Conservation (phyloP, 148 eudicot genomes). For the Linanthus parryae region DNA sequence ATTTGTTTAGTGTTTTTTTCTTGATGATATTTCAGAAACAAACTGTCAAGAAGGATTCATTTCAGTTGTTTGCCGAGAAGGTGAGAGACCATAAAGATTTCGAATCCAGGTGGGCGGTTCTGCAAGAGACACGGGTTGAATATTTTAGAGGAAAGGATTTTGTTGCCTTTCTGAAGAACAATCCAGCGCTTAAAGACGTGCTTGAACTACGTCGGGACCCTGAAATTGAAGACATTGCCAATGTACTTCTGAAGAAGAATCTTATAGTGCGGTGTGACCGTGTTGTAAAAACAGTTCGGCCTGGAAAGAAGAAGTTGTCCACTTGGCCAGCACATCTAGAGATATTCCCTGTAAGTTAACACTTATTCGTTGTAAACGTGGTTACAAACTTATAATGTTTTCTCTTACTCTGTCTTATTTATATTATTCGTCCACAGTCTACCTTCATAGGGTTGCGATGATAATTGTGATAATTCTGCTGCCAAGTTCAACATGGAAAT, state of each 20-base stretch:
- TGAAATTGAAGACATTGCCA: slow-evolving; percentile 82
- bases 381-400: background rate
- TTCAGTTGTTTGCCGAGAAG: slow-evolving; percentile 88
- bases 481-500: background rate
- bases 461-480: too few relatives aligned
- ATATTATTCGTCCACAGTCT: background rate
- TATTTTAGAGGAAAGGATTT: slow-evolving; percentile 97
- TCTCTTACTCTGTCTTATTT: background rate
- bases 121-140: slow-evolving; percentile 97
- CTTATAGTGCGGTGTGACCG: slow-evolving; percentile 95
- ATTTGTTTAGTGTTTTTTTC: background rate
- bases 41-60: slow-evolving; percentile 71
- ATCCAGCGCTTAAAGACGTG: slow-evolving; percentile 73
- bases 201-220: slow-evolving; percentile 57
- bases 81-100: slow-evolving; percentile 87
- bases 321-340: slow-evolving; percentile 99
- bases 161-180: slow-evolving; percentile 70
- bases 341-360: slow-evolving; percentile 61
- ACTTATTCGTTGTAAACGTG: background rate
- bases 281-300: slow-evolving; percentile 89
- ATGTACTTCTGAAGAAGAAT: slow-evolving; percentile 63
- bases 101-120: slow-evolving; percentile 96
- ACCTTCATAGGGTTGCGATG: too few relatives aligned
- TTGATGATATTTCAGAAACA: slow-evolving; percentile 55
- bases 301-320: slow-evolving; percentile 91